Evolutionary conservation across 371 early-diverging fungal species (phyloP).

Genomic region (Rhizopus stolonifer): DNA sequence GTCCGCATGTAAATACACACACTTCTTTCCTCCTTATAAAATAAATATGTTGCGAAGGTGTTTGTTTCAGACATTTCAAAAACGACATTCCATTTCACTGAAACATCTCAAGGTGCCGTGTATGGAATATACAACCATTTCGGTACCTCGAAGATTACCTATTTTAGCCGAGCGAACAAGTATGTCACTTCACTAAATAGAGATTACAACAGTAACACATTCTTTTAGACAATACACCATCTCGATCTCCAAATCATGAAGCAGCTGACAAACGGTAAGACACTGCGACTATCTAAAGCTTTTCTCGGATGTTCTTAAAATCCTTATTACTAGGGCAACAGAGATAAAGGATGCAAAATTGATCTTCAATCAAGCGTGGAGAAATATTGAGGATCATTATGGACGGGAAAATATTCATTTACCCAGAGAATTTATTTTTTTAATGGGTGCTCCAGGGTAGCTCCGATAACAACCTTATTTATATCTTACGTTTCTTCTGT

Average conservation of each 20-base stretch:
- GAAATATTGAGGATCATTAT: conserved; percentile 61
- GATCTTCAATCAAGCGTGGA: conserved; percentile 71
- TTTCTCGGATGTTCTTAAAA: not conserved
- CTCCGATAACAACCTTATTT: not conserved
- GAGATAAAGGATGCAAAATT: conserved; percentile 70
- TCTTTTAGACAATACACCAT: conserved; percentile 10
- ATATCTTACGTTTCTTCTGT: too few species aligned
- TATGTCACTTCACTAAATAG: not conserved
- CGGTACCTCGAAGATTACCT: conserved; percentile 1
- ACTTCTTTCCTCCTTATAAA: not conserved
- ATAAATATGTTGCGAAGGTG: conserved; percentile 1
- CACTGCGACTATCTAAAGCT: not conserved
- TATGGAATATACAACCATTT: not conserved
- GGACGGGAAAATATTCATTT: conserved; percentile 62
- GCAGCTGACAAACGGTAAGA: conserved; percentile 19
- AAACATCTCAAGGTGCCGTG: conserved; percentile 8
- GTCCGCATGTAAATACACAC: not conserved
- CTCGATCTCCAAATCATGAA: conserved; percentile 10
- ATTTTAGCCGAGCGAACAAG: not conserved
- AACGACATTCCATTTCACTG: conserved; percentile 23
- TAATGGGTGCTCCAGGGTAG: conserved; percentile 73
- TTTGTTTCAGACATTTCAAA: not conserved
- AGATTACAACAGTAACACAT: not conserved
- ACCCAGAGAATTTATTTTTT: conserved; percentile 66
- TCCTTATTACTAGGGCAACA: conserved; percentile 22